A percentile compares a stretch with the other conserved stretches of the same genome.
phyloP scores from a whole-genome alignment of 1,139 yeast genomes.

The Yamadazyma buinensis region DNA sequence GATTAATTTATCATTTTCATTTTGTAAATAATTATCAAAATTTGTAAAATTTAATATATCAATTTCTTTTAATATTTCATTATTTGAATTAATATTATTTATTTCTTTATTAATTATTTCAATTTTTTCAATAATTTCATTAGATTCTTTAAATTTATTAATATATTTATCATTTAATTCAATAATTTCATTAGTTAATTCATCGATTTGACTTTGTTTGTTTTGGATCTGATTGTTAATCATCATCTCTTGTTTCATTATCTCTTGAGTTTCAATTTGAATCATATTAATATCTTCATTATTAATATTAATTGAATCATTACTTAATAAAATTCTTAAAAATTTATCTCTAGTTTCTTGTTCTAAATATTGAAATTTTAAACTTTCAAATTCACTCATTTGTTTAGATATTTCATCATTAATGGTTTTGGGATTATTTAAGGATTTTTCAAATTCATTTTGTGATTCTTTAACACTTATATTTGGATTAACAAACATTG shows the following conservation, averaged over 20 bases:
- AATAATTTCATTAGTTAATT: slow-evolving; percentile 16
- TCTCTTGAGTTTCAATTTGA: slow-evolving; percentile 16
- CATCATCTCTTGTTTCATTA: slow-evolving; percentile 17
- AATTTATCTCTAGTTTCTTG: slow-evolving; percentile 67
- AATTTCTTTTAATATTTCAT: slow-evolving; percentile 6
- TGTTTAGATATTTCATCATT: slow-evolving; percentile 30
- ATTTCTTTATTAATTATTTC: slow-evolving; percentile 5
- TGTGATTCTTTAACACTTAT: slow-evolving; percentile 8
- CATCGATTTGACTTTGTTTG: slow-evolving; percentile 19
- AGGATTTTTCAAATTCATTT: slow-evolving; percentile 12
- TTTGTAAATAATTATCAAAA: slow-evolving; percentile 14
- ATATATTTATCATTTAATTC: slow-evolving; percentile 17
- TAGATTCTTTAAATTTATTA: slow-evolving; percentile 11
- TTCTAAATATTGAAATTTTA: slow-evolving; percentile 61
- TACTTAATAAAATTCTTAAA: slow-evolving; percentile 25
- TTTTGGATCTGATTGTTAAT: slow-evolving; percentile 17
- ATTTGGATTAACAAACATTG: slow-evolving; percentile 4
- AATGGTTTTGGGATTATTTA: slow-evolving; percentile 23
- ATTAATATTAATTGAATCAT: slow-evolving; percentile 15
- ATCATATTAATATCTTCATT: slow-evolving; percentile 17
- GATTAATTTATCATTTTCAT: slow-evolving; percentile 16
- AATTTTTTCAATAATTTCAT: slow-evolving; percentile 15
- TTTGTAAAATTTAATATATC: slow-evolving; percentile 6
- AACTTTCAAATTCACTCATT: slow-evolving; percentile 42
- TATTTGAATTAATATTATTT: slow-evolving; percentile 9